Percentiles rank a stretch among this genome's conserved stretches.
Evolutionary conservation across 2,329 filamentous ascomycete species (phyloP).

Genomic region (Pseudocercospora fuligena): DNA sequence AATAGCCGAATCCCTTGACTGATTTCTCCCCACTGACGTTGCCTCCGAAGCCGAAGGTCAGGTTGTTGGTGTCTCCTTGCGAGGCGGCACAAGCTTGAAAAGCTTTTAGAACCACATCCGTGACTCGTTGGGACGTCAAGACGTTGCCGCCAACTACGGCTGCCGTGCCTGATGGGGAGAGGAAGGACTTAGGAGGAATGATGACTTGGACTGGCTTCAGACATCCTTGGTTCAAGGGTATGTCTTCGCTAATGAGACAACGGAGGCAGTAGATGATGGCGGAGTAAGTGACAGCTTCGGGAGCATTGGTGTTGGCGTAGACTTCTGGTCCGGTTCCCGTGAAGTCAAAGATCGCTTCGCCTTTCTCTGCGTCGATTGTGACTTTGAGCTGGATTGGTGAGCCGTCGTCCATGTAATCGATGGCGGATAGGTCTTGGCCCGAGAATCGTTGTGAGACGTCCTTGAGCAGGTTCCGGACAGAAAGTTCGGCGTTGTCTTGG

Average conservation of each 20-base stretch:
- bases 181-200: constrained; percentile 73
- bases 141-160: constrained; percentile 86
- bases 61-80: constrained; percentile 82
- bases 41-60: constrained; percentile 82
- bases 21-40: constrained; percentile 62
- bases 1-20: constrained; percentile 83
- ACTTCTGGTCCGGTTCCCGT: constrained; percentile 74
- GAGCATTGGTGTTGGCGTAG: constrained; percentile 75
- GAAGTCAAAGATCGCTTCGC: constrained; percentile 80
- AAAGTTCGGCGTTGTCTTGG: constrained; percentile 77
- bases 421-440: constrained; percentile 71
- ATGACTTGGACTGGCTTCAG: constrained; percentile 74
- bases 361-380: constrained; percentile 73
- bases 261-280: constrained; percentile 87
- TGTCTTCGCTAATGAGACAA: constrained; percentile 77
- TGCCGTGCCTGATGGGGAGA: constrained; percentile 75
- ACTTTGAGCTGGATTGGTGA: constrained; percentile 76
- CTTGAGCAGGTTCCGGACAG: constrained; percentile 75
- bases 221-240: constrained; percentile 86
- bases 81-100: constrained; percentile 79
- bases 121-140: constrained; percentile 76
- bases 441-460: constrained; percentile 71
- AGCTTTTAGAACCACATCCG: constrained; percentile 80
- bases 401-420: constrained; percentile 88
- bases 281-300: constrained; percentile 79